phyloP scores from a whole-genome alignment of 768 basidiomycete genomes.

The Scleroderma bovista region DNA sequence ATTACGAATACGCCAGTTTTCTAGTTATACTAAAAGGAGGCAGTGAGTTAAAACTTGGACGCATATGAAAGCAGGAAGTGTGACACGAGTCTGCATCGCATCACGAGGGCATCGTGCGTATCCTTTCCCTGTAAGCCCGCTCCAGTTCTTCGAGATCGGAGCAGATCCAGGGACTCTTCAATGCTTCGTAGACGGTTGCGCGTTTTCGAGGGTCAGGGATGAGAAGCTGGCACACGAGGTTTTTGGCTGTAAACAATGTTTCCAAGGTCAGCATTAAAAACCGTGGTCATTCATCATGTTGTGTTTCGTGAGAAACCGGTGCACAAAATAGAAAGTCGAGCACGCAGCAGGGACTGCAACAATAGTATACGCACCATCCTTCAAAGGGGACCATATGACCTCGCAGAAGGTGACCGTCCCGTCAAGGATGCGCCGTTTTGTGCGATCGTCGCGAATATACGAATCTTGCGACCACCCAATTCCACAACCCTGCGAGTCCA shows the following conservation, averaged over 20 bases:
- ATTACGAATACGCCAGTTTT: background rate
- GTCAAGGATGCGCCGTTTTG: constrained; percentile 66
- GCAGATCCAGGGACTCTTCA: constrained; percentile 62
- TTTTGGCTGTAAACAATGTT: constrained; percentile 40
- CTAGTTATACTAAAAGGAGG: background rate
- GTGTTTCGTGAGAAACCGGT: background rate
- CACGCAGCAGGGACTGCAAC: background rate
- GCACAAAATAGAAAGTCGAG: background rate
- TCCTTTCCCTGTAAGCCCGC: constrained; percentile 52
- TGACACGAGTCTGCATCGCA: background rate
- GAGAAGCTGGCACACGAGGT: constrained; percentile 56
- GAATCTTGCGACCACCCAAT: constrained; percentile 26
- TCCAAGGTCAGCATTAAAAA: background rate
- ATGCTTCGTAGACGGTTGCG: constrained; percentile 56
- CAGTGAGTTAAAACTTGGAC: constrained; percentile 2
- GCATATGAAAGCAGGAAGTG: constrained; percentile 2
- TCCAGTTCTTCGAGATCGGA: constrained; percentile 58
- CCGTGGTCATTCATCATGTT: background rate
- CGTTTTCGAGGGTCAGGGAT: constrained; percentile 51
- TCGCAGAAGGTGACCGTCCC: constrained; percentile 53
- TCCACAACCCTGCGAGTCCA: constrained; percentile 20
- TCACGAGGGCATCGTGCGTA: constrained; percentile 25
- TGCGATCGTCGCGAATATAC: constrained; percentile 47
- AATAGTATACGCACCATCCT: constrained; percentile 46
- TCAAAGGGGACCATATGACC: constrained; percentile 49